A percentile compares a stretch with the other conserved stretches of the same genome.
These are phyloP conservation scores for Lactarius akahatsu DNA, from an alignment of 768 basidiomycete species.

Conservation along the genomic window DNA sequence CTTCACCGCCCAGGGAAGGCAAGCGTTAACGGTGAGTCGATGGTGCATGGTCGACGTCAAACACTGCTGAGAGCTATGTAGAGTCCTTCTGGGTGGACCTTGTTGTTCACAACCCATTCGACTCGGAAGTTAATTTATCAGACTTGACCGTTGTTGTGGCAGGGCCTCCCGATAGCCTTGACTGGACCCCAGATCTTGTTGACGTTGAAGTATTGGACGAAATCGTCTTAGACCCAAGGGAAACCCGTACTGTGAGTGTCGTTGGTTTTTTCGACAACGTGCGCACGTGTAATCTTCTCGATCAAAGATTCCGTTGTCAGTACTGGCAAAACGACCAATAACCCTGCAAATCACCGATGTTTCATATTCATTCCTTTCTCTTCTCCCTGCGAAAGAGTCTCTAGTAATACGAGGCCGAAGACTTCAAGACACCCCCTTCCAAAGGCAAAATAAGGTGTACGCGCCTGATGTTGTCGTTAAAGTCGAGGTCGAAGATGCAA, in stretches of 20 bases:
- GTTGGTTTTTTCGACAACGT: background rate
- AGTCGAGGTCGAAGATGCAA: slow-evolving; percentile 61
- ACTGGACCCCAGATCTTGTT: slow-evolving; percentile 42
- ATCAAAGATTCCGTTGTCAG: slow-evolving; percentile 57
- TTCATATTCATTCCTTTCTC: slow-evolving; percentile 68
- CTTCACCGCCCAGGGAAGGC: slow-evolving; percentile 59
- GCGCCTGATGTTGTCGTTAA: slow-evolving; percentile 62
- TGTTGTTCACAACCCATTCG: slow-evolving; percentile 65
- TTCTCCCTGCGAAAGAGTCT: slow-evolving; percentile 66
- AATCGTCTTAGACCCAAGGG: slow-evolving; percentile 59
- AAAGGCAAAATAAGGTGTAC: slow-evolving; percentile 68
- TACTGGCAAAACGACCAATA: slow-evolving; percentile 53
- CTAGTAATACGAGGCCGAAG: slow-evolving; percentile 71
- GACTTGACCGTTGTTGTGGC: slow-evolving; percentile 56
- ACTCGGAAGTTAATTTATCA: slow-evolving; percentile 67
- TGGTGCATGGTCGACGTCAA: background rate
- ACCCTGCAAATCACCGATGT: slow-evolving; percentile 57
- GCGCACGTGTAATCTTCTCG: slow-evolving; percentile 13
- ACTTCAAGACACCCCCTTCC: slow-evolving; percentile 69
- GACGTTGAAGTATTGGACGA: slow-evolving; percentile 62
- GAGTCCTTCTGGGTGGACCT: slow-evolving; percentile 80
- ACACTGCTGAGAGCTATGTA: slow-evolving; percentile 35
- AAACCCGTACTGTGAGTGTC: slow-evolving; percentile 58
- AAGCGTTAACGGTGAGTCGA: slow-evolving; percentile 55
- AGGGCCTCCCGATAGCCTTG: slow-evolving; percentile 41